Conservation (phyloP, 345 rosid species). For the Passiflora organensis region DNA sequence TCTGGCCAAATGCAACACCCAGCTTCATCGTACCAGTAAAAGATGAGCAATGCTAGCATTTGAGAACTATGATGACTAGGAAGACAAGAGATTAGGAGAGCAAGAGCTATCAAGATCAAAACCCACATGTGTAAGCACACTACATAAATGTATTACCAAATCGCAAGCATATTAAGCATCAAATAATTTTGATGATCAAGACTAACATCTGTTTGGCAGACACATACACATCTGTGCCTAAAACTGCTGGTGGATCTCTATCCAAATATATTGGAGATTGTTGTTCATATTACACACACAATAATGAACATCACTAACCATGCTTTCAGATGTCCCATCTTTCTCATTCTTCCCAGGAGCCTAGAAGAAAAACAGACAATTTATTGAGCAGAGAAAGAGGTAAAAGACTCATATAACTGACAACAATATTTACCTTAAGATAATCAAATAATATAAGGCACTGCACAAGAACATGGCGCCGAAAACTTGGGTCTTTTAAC, state of each 20-base stretch:
- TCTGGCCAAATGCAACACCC: too few species aligned
- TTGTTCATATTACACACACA: slow-evolving; percentile 6
- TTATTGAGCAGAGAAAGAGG: slow-evolving; percentile 5
- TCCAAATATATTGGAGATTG: slow-evolving; percentile 2
- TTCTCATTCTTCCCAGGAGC: slow-evolving; percentile 95
- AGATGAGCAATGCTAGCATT: too few species aligned
- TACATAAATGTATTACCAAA: too few species aligned
- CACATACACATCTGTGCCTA: background rate
- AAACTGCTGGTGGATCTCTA: background rate
- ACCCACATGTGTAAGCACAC: background rate
- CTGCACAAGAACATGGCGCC: slow-evolving; percentile 94
- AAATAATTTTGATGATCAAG: background rate
- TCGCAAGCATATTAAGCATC: background rate
- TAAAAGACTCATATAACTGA: background rate
- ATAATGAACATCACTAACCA: slow-evolving; percentile 60
- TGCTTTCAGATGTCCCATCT: slow-evolving; percentile 83
- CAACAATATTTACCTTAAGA: slow-evolving; percentile 55
- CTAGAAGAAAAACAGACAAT: slow-evolving; percentile 32
- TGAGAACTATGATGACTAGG: background rate
- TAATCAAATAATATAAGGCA: slow-evolving; percentile 93
- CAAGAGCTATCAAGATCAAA: background rate
- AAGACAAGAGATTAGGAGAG: background rate
- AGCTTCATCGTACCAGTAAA: too few species aligned
- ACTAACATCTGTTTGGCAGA: too few species aligned
- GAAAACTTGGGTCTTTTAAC: slow-evolving; percentile 96